These are phyloP conservation scores for Alternaria novae-zelandiae DNA, from an alignment of 2,329 filamentous ascomycete genomes.

Conservation along the genomic window DNA sequence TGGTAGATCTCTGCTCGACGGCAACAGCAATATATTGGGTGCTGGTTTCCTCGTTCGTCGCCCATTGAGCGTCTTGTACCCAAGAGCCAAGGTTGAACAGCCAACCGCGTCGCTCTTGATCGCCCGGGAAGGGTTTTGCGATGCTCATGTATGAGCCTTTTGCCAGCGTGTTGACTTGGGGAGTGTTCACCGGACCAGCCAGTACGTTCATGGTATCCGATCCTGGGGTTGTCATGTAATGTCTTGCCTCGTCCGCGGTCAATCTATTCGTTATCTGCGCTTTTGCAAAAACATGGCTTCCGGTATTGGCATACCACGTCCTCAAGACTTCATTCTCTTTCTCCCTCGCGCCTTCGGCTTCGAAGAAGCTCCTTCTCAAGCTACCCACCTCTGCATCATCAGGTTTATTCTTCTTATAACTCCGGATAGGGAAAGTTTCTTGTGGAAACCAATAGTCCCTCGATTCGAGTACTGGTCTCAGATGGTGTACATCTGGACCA, in stretches of 20 bases:
- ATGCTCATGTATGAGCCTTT: slow-evolving; percentile 54
- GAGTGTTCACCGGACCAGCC: slow-evolving; percentile 57
- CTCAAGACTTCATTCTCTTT: slow-evolving; percentile 56
- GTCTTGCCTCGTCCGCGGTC: slow-evolving; percentile 43
- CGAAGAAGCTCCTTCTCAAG: slow-evolving; percentile 54
- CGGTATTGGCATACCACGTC: slow-evolving; percentile 60
- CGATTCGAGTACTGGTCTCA: slow-evolving; percentile 55
- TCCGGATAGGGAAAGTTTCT: slow-evolving; percentile 56
- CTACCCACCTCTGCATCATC: slow-evolving; percentile 27
- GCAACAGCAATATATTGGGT: slow-evolving; percentile 64
- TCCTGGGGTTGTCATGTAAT: slow-evolving; percentile 52
- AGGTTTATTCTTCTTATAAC: background rate
- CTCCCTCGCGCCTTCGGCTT: slow-evolving; percentile 49
- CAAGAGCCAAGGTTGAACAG: slow-evolving; percentile 63
- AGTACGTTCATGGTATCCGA: slow-evolving; percentile 52
- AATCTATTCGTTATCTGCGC: slow-evolving; percentile 51
- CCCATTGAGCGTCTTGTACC: slow-evolving; percentile 59
- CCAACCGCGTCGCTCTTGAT: slow-evolving; percentile 54
- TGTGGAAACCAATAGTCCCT: slow-evolving; percentile 61
- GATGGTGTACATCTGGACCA: slow-evolving; percentile 58
- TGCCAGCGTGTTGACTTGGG: slow-evolving; percentile 52
- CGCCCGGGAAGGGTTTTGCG: slow-evolving; percentile 44
- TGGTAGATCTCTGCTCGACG: slow-evolving; percentile 36
- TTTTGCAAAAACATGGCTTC: slow-evolving; percentile 50
- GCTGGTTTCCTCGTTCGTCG: slow-evolving; percentile 48